phyloP scores from a whole-genome alignment of 2,329 filamentous ascomycete species.

The Colletotrichum higginsianum region DNA sequence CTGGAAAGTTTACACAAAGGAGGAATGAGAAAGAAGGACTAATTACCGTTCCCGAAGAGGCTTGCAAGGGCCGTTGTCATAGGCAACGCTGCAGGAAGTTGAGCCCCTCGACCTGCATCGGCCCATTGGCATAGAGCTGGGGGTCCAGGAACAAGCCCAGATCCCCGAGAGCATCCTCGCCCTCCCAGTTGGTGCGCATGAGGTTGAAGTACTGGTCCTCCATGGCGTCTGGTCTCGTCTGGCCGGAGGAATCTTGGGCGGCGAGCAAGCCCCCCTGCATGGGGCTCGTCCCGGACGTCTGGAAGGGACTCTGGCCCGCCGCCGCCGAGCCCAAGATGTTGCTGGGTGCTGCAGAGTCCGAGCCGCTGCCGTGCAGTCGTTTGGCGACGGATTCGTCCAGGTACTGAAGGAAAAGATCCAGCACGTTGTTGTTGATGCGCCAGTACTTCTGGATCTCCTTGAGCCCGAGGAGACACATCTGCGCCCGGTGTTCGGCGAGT shows the following conservation, averaged over 20 bases:
- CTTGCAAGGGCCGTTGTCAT: conserved; percentile 14
- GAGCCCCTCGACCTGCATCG: conserved; percentile 49
- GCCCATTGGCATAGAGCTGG: conserved; percentile 45
- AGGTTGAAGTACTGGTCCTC: conserved; percentile 56
- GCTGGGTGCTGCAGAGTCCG: conserved; percentile 22
- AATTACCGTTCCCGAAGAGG: too few relatives aligned
- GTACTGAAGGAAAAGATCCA: conserved; percentile 56
- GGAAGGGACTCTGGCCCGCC: conserved; percentile 20
- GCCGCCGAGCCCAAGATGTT: conserved; percentile 4
- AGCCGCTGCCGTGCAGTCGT: conserved; percentile 47
- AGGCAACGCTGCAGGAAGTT: conserved; percentile 50
- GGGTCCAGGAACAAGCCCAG: conserved; percentile 52
- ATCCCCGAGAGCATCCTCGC: conserved; percentile 53
- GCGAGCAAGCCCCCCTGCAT: background rate
- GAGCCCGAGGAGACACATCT: conserved; percentile 55
- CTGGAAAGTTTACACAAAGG: background rate
- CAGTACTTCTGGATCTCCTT: conserved; percentile 58
- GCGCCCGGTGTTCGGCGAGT: conserved; percentile 55
- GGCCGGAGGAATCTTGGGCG: background rate
- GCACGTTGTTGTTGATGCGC: conserved; percentile 57
- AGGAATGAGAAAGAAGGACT: background rate
- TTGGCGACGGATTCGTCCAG: conserved; percentile 56
- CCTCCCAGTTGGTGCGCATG: conserved; percentile 53
- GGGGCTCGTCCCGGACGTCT: conserved; percentile 1
- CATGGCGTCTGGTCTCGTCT: conserved; percentile 47